Evolutionary conservation across 2,329 filamentous ascomycete genomes (phyloP), one percentile per base, ranked within the genome.

Genomic region (Diaporthe vexans): DNA sequence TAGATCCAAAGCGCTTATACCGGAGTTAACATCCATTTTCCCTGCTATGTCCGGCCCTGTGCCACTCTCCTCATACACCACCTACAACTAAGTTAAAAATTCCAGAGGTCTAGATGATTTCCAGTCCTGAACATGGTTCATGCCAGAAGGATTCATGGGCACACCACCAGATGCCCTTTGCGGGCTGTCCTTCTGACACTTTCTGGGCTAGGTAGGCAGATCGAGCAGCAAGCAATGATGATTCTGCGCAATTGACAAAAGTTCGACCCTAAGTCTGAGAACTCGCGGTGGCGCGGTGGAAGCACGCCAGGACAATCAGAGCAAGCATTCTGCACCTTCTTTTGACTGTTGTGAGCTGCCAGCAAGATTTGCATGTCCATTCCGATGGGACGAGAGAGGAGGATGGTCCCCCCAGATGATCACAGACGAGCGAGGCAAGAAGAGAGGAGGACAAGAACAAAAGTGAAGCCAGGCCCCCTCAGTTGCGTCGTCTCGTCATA

Each of bases 401-500:
- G 11, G 46, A 6, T 2, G 21, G 5, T 37, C 19, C 7, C 43
- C 21, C 17, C 17, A 15, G 46, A 35, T 26, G 29, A 40, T n/a
- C 29, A 35, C 4, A 11, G 29, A 35, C 17, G 9, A 58, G 19
- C 5, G 56, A 37, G 21, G 43, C 7, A 52, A 52, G 13, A 5
- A 9, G 19, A 51, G 5, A 48, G 7, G 24, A 29, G 21, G 24
- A 35, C 6, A 6, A 37, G 33, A 46, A 61, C 21, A 51, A 4
- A 26, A 35, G 29, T 5, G 43, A 67, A 51, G 43, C 40, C 43
- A 35, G 61, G 43, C 43, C 61, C 61, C 61, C 43, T 51, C 61
- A 67, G 11, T 51, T 67, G 61, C 61, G 61, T 67, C 61, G 61
- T 67, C 61, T 51, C 19, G 61, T 67, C 17, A 51, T 67, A 48